These are phyloP conservation scores for Umbelopsis vinacea DNA, from an alignment of 192 early-diverging fungal genomes.

Conservation along the genomic window DNA sequence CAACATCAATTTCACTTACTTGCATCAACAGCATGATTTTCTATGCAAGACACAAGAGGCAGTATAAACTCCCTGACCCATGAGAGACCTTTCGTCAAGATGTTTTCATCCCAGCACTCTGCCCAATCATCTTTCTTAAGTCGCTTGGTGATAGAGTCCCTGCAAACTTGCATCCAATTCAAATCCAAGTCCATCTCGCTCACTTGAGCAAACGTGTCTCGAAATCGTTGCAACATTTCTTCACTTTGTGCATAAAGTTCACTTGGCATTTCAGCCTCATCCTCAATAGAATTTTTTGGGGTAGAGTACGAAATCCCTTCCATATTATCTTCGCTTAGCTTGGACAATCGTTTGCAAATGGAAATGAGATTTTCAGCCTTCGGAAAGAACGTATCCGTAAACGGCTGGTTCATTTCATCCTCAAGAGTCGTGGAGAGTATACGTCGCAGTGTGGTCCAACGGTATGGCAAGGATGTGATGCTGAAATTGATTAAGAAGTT, in stretches of 20 bases:
- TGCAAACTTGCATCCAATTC: constrained; percentile 18
- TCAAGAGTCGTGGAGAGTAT: not conserved
- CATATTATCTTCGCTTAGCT: constrained; percentile 12
- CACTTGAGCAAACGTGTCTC: not conserved
- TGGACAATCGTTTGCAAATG: constrained; percentile 1
- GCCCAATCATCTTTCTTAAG: not conserved
- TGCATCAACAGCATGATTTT: constrained; percentile 10
- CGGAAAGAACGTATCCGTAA: constrained; percentile 2
- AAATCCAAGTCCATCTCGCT: constrained; percentile 1
- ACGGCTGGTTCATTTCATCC: constrained; percentile 2
- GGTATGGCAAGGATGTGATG: constrained; percentile 13
- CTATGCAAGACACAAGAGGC: constrained; percentile 11
- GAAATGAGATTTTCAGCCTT: not conserved
- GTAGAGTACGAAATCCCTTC: constrained; percentile 11
- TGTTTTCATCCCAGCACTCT: constrained; percentile 15
- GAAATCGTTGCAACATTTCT: not conserved
- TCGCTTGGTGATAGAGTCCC: not conserved
- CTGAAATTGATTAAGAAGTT: constrained; percentile 11
- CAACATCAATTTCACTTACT: not conserved
- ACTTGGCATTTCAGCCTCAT: not conserved
- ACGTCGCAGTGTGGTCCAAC: not conserved
- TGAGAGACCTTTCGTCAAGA: not conserved
- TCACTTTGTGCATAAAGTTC: not conserved
- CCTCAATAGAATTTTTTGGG: not conserved
- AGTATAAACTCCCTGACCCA: constrained; percentile 1